Evolutionary conservation across 345 rosid species (phyloP), one percentile per base, ranked within the genome.

Genomic region (Syzygium oleosum): DNA sequence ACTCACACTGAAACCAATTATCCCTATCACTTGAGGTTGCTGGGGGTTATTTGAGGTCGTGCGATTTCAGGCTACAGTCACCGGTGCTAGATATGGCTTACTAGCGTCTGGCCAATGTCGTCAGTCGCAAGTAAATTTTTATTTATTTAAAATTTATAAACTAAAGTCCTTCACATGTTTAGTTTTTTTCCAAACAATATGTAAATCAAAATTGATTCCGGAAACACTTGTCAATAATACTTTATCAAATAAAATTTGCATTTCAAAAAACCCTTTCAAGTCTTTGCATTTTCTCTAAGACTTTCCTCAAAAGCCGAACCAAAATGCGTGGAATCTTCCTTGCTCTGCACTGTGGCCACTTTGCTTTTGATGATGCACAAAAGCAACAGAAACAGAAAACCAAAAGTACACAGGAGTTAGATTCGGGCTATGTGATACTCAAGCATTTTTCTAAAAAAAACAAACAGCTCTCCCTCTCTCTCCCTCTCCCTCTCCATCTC

Each of bases 161-260:
- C 25, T 34, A 10, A 19, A 9, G 49, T 38, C 13, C 25, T 34
- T 16, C 8, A 2, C 3, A 31, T 16, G 0, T 31, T 11, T 1
- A 31, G 19, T 31, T 65, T 65, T 54, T 16, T 31, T 19, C 13
- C 3, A 4, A 22, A 34, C 7, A 34, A 68, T 34, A 10, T 34
- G 38, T 19, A 19, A 8, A 19, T 34, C 80, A 38, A 73, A 73
- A 13, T 9, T 19, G 49, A 73, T 29, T 34, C 14, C 9, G 49
- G 5, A 0, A 2, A 25, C 27, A 38, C 27, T 17, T 5, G 38
- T 19, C 12, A 19, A 73, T 73, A 10, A 9, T 19, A 17, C 34
- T 17, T 34, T 34, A 17, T 9, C 0, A 4, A 29, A 31, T 1
- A 31, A 0, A 31, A 65, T 31, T 0, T 16, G 1, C 4, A 15